Evolutionary conservation across 352 stramenopile genomes (phyloP).

Genomic region (Phytophthora pini): DNA sequence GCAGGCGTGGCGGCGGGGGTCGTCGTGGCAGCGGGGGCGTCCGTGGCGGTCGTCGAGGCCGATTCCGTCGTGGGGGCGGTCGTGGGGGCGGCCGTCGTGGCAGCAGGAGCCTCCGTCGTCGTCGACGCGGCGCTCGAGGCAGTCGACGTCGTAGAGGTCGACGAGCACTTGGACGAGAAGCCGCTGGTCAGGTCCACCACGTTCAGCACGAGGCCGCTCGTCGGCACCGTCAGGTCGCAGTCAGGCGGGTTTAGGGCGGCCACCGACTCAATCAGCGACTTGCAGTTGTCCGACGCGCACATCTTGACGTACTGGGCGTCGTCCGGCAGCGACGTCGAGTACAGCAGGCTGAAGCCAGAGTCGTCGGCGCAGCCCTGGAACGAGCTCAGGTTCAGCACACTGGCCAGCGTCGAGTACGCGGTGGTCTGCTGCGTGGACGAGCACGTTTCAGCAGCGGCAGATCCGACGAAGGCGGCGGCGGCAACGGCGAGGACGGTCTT

Average conservation of each 20-base stretch:
- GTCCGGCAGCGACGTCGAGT: constrained; percentile 35
- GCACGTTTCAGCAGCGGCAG: constrained; percentile 26
- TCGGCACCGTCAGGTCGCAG: constrained; percentile 42
- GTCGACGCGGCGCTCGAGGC: constrained; percentile 4
- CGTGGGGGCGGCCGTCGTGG: constrained; percentile 13
- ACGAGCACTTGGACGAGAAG: constrained; percentile 31
- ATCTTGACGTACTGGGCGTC: constrained; percentile 37
- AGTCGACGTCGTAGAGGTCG: constrained; percentile 12
- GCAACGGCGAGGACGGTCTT: constrained; percentile 30
- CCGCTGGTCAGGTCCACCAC: constrained; percentile 29
- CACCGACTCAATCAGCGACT: constrained; percentile 30
- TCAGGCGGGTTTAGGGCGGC: constrained; percentile 30
- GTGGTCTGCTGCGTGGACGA: constrained; percentile 23
- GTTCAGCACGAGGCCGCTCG: constrained; percentile 39
- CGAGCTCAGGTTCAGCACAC: constrained; percentile 22
- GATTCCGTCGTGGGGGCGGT: neutral
- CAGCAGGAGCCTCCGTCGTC: constrained; percentile 6
- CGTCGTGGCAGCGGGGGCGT: constrained; percentile 12
- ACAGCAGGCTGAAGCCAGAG: constrained; percentile 39
- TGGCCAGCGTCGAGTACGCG: constrained; percentile 31
- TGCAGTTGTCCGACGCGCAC: constrained; percentile 37
- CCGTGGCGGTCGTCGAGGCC: constrained; percentile 8
- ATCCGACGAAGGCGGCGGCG: constrained; percentile 28
- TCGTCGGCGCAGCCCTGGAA: constrained; percentile 32
- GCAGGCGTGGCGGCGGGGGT: constrained; percentile 10